Conservation (phyloP, 2,329 filamentous ascomycete species). For the Ophiostoma angusticollis region DNA sequence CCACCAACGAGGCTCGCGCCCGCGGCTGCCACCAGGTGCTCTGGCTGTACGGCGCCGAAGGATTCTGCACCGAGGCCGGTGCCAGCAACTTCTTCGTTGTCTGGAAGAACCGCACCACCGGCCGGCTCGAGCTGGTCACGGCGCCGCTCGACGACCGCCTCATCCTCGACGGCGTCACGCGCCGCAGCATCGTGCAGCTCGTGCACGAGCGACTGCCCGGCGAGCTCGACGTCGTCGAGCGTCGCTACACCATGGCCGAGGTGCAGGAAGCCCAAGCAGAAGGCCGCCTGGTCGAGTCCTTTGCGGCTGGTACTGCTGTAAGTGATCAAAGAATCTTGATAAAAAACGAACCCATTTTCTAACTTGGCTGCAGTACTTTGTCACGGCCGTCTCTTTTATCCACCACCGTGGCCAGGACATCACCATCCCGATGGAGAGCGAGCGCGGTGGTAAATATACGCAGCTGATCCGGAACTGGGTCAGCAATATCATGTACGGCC, state of each 20-base stretch:
- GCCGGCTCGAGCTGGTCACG: constrained; percentile 59
- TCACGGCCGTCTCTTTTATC: constrained; percentile 55
- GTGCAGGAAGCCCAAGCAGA: constrained; percentile 59
- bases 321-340: too few relatives aligned
- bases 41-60: constrained; percentile 76
- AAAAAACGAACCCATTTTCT: not conserved
- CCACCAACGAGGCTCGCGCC: constrained; percentile 59
- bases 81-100: constrained; percentile 87
- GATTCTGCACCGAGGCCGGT: constrained; percentile 77
- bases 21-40: constrained; percentile 78
- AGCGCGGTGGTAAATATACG: constrained; percentile 41
- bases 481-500: constrained; percentile 63
- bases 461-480: constrained; percentile 53
- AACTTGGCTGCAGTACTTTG: constrained; percentile 43
- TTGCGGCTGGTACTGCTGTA: constrained; percentile 77
- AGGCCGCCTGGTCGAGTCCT: constrained; percentile 69
- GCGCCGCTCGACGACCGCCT: constrained; percentile 71
- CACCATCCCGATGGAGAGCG: constrained; percentile 44
- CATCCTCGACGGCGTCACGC: constrained; percentile 81
- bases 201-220: constrained; percentile 47
- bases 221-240: constrained; percentile 62
- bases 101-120: constrained; percentile 55
- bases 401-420: constrained; percentile 54
- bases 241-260: constrained; percentile 70
- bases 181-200: constrained; percentile 65